These are phyloP conservation scores for Pyracantha coccinea DNA, from an alignment of 331 rosid genomes.

Conservation along the genomic window DNA sequence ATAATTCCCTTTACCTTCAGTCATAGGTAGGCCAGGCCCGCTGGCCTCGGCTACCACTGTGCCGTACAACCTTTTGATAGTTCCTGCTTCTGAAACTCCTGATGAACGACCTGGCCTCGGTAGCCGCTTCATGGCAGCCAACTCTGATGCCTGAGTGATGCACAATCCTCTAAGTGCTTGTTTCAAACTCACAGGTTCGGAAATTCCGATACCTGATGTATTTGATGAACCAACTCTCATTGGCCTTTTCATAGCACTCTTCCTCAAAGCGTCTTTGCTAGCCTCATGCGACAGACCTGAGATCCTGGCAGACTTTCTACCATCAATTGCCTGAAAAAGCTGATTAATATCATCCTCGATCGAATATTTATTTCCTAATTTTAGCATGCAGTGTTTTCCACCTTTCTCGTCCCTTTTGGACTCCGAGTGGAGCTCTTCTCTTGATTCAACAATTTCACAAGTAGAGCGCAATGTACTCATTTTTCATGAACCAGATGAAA, in stretches of 20 bases:
- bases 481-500: slow-evolving; percentile 17
- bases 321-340: slow-evolving; percentile 83
- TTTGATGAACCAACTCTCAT: slow-evolving; percentile 62
- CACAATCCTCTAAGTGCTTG: slow-evolving; percentile 95
- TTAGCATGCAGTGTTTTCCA: slow-evolving; percentile 33
- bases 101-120: slow-evolving; percentile 66
- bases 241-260: slow-evolving; percentile 91
- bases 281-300: slow-evolving; percentile 29
- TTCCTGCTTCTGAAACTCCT: slow-evolving; percentile 81
- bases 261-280: slow-evolving; percentile 40
- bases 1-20: slow-evolving; percentile 54
- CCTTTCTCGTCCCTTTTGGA: slow-evolving; percentile 32
- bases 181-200: slow-evolving; percentile 91
- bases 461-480: slow-evolving; percentile 50
- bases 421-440: slow-evolving; percentile 48
- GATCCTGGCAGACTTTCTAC: slow-evolving; percentile 51
- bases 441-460: slow-evolving; percentile 75
- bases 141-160: slow-evolving; percentile 96
- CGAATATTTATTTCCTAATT: slow-evolving; percentile 54
- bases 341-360: slow-evolving; percentile 87
- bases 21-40: slow-evolving; percentile 32
- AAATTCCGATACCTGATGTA: slow-evolving; percentile 84
- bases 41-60: slow-evolving; percentile 62
- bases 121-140: slow-evolving; percentile 89
- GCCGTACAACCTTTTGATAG: slow-evolving; percentile 66